phyloP scores from a whole-genome alignment of 2,329 filamentous ascomycete genomes.

The Trichoderma polysporum region DNA sequence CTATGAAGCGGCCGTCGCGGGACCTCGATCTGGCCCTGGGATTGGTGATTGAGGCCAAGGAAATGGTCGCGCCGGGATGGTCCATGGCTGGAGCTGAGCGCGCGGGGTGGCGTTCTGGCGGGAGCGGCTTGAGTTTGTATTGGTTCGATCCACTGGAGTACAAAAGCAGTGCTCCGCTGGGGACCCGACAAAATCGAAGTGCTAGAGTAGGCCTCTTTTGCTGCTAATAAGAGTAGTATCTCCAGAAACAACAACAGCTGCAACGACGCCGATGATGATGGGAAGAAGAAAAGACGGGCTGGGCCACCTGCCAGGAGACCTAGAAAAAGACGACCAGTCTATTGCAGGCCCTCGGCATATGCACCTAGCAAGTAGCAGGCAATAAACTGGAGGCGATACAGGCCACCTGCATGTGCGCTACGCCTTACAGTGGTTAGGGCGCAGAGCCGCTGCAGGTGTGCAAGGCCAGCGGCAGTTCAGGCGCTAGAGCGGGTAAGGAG shows the following conservation, averaged over 20 bases:
- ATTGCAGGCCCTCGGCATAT: neutral
- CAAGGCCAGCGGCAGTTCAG: slow-evolving; percentile 13
- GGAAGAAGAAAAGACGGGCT: neutral
- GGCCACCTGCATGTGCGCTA: slow-evolving; percentile 13
- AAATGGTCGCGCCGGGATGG: slow-evolving; percentile 42
- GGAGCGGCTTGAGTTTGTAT: slow-evolving; percentile 21
- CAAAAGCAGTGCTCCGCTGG: neutral
- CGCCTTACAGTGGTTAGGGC: slow-evolving; percentile 13
- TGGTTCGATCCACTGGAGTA: neutral
- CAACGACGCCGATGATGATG: neutral
- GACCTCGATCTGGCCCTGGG: slow-evolving; percentile 43
- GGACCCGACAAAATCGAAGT: neutral
- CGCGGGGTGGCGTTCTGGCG: slow-evolving; percentile 20
- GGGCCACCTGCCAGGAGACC: neutral
- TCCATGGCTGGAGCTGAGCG: slow-evolving; percentile 2
- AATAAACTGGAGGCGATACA: neutral
- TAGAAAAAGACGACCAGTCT: neutral
- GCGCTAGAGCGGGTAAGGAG: neutral
- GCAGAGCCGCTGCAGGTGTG: slow-evolving; percentile 17
- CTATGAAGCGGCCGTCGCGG: slow-evolving; percentile 37
- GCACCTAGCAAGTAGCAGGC: slow-evolving; percentile 6
- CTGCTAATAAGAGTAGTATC: neutral
- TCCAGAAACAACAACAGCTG: neutral
- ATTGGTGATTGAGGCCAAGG: slow-evolving; percentile 38
- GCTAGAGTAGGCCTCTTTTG: neutral